A percentile compares a stretch with the other conserved stretches of the same genome.
These are phyloP conservation scores for Pythium inflatum DNA, from an alignment of 352 stramenopile genomes.

Conservation along the genomic window DNA sequence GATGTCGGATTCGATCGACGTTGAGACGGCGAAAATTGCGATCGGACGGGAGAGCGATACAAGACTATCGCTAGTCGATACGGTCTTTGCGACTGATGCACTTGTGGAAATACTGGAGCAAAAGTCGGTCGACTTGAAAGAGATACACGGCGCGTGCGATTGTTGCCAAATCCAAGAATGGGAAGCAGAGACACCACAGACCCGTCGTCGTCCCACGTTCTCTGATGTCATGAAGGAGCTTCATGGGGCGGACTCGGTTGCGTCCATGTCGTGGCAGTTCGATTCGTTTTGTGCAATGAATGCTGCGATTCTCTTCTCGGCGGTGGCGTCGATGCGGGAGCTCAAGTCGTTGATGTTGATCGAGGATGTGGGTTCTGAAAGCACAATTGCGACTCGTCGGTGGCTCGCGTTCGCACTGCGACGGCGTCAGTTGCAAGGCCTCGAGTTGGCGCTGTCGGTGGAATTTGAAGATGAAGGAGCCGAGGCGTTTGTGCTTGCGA, in stretches of 20 bases:
- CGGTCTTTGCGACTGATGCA: too few species aligned
- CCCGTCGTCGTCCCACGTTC: not conserved
- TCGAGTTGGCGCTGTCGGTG: not conserved
- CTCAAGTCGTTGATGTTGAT: not conserved
- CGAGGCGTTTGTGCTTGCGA: not conserved
- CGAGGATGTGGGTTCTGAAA: not conserved
- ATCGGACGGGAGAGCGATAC: not conserved
- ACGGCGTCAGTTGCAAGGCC: not conserved
- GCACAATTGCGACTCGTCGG: not conserved
- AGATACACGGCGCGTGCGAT: too few species aligned
- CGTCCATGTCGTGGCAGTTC: not conserved
- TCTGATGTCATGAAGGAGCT: too few species aligned
- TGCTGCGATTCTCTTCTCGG: not conserved
- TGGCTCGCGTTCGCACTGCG: slow-evolving; percentile 3
- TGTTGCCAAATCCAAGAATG: too few species aligned
- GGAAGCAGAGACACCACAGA: too few species aligned
- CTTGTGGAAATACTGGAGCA: not conserved
- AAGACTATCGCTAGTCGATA: too few species aligned
- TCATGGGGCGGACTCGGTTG: not conserved
- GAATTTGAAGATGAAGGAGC: not conserved
- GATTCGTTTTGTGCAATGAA: not conserved
- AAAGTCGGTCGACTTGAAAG: not conserved
- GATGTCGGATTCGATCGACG: not conserved
- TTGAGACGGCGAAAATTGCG: not conserved
- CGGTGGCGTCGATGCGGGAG: not conserved